Conservation (phyloP, 2,329 filamentous ascomycete genomes). For the Chrysoporthe puriensis region DNA sequence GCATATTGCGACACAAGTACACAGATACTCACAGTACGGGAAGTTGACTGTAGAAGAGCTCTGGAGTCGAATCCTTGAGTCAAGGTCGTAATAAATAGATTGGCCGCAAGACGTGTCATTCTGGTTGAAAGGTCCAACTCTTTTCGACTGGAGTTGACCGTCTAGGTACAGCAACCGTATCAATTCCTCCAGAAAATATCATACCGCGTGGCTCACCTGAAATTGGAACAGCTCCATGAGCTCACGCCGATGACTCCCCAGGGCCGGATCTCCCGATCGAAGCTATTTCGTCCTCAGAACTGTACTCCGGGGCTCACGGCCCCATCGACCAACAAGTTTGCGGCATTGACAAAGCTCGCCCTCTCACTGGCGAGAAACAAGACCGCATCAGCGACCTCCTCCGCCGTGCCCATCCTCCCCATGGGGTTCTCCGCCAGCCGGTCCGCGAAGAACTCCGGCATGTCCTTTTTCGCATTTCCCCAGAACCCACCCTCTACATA, state of each 20-base stretch:
- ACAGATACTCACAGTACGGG: background rate
- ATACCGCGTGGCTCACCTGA: background rate
- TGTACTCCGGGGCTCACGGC: conserved; percentile 30
- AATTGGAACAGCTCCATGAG: background rate
- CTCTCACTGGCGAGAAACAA: conserved; percentile 30
- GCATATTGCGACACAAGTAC: background rate
- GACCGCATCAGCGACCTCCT: conserved; percentile 33
- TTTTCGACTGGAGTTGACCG: background rate
- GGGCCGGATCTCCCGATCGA: background rate
- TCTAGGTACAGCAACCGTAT: background rate
- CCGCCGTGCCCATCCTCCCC: conserved; percentile 30
- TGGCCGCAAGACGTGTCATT: too few relatives aligned
- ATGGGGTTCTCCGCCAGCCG: conserved; percentile 31
- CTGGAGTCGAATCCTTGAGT: background rate
- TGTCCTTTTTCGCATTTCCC: conserved; percentile 38
- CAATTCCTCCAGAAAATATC: background rate
- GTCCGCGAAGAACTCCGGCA: conserved; percentile 36
- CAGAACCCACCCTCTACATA: conserved; percentile 42
- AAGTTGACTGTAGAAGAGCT: background rate
- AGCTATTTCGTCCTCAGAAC: conserved; percentile 15
- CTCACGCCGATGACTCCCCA: background rate
- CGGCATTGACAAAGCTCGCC: conserved; percentile 30
- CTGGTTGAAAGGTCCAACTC: too few relatives aligned
- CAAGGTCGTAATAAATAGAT: too few relatives aligned
- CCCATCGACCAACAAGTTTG: conserved; percentile 31